Conservation (phyloP, 140 eudicot genomes). For the Ambrosia hybrid region DNA sequence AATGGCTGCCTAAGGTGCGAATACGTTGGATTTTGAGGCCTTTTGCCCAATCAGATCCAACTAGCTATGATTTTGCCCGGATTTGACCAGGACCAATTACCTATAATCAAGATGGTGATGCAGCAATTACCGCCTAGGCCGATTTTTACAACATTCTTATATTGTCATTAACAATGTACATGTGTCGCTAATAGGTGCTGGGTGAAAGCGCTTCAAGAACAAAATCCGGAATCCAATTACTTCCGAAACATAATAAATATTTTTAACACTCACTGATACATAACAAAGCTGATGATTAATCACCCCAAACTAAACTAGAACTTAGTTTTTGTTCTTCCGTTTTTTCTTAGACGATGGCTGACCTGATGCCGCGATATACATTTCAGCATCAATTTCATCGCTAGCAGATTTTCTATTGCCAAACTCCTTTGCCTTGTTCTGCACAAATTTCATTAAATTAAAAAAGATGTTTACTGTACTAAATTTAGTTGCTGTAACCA, state of each 20-base stretch:
- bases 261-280: neutral
- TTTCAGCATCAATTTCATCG: conserved; percentile 52
- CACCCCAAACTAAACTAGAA: neutral
- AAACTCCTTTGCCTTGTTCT: conserved; percentile 79
- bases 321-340: conserved; percentile 28
- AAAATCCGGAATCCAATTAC: no score
- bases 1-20: no score
- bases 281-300: neutral
- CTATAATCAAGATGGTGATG: no score
- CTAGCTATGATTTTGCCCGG: no score
- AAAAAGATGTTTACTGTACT: neutral
- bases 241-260: neutral
- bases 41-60: no score
- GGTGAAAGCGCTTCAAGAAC: no score
- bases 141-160: no score
- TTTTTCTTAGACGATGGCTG: conserved; percentile 34
- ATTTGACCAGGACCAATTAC: no score
- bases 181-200: no score
- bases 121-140: no score
- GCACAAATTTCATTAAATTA: conserved; percentile 19
- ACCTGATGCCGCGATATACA: conserved; percentile 56
- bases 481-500: neutral
- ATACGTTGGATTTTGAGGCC: no score
- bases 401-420: conserved; percentile 47
- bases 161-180: no score